Base-by-base conservation (phyloP, 2,329 filamentous ascomycete genomes). In the Botrytis porri region DNA sequence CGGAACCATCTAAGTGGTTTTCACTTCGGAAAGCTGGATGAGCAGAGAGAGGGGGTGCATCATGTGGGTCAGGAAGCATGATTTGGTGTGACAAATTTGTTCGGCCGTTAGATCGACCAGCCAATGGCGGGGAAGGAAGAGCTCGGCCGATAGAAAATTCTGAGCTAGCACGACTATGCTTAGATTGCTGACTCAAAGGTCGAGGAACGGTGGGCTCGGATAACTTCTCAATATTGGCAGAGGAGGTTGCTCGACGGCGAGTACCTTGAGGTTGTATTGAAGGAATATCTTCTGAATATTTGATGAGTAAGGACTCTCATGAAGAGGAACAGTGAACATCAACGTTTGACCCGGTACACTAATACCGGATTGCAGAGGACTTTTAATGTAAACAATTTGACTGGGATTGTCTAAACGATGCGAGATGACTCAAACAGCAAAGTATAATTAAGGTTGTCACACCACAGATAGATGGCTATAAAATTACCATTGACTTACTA, bases 161-260 rank as follows among this genome's bases (percentile, higher is more conserved):
- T 71, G 91, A 93, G 82, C 90, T 93, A 72, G 91, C 89, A 77
- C 91, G 88, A 79, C 87, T 90, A 81, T 92, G 89, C 79, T 87
- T 92, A 83, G 86, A 90, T 79, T 89, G 86, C 75, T 89, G 85
- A 77, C 87, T 89, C 61, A 87, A 81, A 65, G 89, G 87, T 76
- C 88, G 84, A 71, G 84, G 82, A 71, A 83, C 84, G 71, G 83
- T 80, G 72, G 82, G 79, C 76, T 89, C 87, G 62, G 84, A 80
- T 72, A 84, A 86, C 51, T 86, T 83, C 78, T 92, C 88, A 39
- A 91, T 83, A 78, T 90, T 88, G 62, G 87, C 86, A 54, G 88
- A 87, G 54, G 89, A 91, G 75, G 88, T 87, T 69, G 89, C 88
- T 77, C 89, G 85, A 76, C 87, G 85, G 77, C 88, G 85, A 73